Evolutionary conservation across 2,329 filamentous ascomycete species (phyloP), one percentile per base, ranked within the genome.

Genomic region (Bipolaris victoriae): DNA sequence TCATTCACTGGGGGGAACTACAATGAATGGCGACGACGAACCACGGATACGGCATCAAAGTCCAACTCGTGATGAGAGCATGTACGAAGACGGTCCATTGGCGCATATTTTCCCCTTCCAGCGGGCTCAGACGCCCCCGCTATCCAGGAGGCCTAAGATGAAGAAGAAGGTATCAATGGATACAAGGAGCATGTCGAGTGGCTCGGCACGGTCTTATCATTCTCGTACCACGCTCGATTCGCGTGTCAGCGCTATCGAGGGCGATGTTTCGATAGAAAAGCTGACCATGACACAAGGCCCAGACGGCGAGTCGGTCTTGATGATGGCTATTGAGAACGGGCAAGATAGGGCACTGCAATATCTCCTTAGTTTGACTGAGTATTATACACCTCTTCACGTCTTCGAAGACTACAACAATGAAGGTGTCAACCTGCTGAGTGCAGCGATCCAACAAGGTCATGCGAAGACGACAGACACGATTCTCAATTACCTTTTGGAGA

Each of bases 21-120:
- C 72, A 2, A 44, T 68, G 39, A 75, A 76, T 36, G 73, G 72
- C 5, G 68, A 74, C 41, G 61, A 61, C 22, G 64, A 68, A 9
- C 57, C 64, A n/a, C 56, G 58, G 26, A 50, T 60, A 49, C 60
- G 60, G n/a, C 62, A 60, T 13, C 63, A 60, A 41, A 68, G 65
- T 50, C 64, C 63, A 16, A 67, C 68, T 35, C 57, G 55, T 11
- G 58, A 55, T 11, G 65, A 60, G 31, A 60, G 57, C 31, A 63
- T 52, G 36, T 58, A 58, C 22, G 66, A 71, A 57, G 69, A 74
- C 45, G 79, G 78, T 2, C 80, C 80, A 2, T 63, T 98, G 3
- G 85, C 89, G 50, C 94, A 98, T 71, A 92, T 98, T 1, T 97
- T 97, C 66, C 94, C 93, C 0, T 98, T 97, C 61, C 90, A 96